Percentiles rank a stretch among this genome's conserved stretches.
phyloP scores from a whole-genome alignment of 208 protist species.

The Acanthamoeba culbertsoni region DNA sequence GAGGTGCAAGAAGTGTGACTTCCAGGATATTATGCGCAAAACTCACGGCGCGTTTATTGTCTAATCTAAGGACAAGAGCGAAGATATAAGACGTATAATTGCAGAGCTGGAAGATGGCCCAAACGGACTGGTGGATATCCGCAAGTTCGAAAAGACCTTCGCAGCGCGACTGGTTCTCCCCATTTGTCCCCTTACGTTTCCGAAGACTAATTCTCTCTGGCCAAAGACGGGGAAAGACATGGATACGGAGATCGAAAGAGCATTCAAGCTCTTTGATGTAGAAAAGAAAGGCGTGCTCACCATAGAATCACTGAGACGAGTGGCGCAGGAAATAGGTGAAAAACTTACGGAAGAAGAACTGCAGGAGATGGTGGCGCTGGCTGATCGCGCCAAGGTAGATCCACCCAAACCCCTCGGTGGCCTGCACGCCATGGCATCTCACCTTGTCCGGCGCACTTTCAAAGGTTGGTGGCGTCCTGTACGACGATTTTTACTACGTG shows the following conservation, averaged over 20 bases:
- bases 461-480: not conserved
- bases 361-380: not conserved
- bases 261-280: not conserved
- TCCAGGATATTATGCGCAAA: not conserved
- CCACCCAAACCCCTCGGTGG: not conserved
- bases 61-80: not conserved
- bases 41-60: not conserved
- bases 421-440: not conserved
- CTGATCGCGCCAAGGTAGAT: not conserved
- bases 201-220: not conserved
- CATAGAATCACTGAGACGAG: not conserved
- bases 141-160: not conserved
- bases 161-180: not conserved
- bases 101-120: not conserved
- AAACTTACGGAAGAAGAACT: not conserved
- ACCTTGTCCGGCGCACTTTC: not conserved
- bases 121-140: not conserved
- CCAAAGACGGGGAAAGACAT: not conserved
- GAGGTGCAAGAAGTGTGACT: not conserved
- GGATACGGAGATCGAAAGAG: not conserved
- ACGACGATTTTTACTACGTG: not conserved
- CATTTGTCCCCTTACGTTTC: not conserved
- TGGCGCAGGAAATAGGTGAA: not conserved
- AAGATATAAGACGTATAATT: not conserved
- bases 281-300: not conserved